Conservation (phyloP, 1,284 basidiomycete species). For the Cutaneotrichosporon cavernicola region DNA sequence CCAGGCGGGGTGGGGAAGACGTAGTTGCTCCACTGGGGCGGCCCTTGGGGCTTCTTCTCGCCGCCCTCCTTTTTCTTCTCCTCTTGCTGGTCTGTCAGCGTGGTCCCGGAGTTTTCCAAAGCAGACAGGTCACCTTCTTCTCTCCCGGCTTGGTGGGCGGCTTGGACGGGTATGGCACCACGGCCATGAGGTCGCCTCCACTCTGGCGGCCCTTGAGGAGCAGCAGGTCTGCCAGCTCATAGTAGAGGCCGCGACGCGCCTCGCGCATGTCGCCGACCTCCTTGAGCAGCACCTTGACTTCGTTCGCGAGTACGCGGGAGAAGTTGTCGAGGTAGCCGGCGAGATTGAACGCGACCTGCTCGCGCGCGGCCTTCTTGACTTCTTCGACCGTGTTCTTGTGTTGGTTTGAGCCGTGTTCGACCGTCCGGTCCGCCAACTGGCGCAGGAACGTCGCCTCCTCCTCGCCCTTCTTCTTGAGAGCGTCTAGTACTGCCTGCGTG, state of each 20-base stretch:
- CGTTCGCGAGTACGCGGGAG: constrained; percentile 47
- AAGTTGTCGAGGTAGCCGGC: constrained; percentile 53
- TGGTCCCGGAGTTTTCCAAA: background rate
- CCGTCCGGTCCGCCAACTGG: constrained; percentile 46
- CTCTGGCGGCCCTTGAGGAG: constrained; percentile 52
- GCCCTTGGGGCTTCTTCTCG: constrained; percentile 15
- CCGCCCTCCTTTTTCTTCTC: constrained; percentile 12
- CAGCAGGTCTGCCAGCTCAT: constrained; percentile 49
- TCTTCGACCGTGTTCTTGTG: constrained; percentile 47
- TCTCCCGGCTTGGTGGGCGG: constrained; percentile 37
- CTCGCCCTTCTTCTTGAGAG: constrained; percentile 45
- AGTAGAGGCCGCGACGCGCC: constrained; percentile 49
- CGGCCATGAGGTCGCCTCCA: constrained; percentile 50
- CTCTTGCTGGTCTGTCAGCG: constrained; percentile 1
- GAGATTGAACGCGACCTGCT: constrained; percentile 53
- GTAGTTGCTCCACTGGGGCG: constrained; percentile 17
- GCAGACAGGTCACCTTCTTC: constrained; percentile 19
- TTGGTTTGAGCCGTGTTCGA: constrained; percentile 51
- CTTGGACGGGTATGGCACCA: constrained; percentile 47
- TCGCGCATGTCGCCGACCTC: constrained; percentile 53
- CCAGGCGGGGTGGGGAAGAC: constrained; percentile 10
- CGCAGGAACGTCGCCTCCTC: constrained; percentile 46
- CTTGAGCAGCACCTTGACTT: constrained; percentile 49
- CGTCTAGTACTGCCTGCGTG: constrained; percentile 50
- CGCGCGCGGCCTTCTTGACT: constrained; percentile 43